Base-by-base conservation (phyloP, 169 alveolate species). In the Babesia ovis region DNA sequence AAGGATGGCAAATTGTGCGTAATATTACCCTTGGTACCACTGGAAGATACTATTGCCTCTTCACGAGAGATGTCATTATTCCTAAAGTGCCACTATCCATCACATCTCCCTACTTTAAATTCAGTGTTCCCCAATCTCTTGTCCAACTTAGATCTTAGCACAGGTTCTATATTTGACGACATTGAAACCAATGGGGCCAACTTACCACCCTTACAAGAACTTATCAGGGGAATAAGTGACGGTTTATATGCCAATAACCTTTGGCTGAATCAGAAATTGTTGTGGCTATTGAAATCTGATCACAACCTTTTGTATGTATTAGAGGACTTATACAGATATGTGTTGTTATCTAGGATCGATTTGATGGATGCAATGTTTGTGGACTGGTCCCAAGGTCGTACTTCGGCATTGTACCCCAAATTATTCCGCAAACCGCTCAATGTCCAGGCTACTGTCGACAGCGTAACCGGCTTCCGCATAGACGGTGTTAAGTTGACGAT, bases 301-400 rank as follows among this genome's bases (percentile, higher is more conserved):
- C 45, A 64, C 61, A 59, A 27, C 31, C 25, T 64, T 46, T 46
- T 64, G 12, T 59, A 64, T 20, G 25, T 64, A 5, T 6, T 64
- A 50, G 50, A 45, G 34, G 74, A 64, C 34, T 12, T 64, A 11
- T 8, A 64, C 51, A 1, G 74, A 12, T 64, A 16, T 29, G 74
- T 64, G 51, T 35, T 64, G 18, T 42, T 64, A 4, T 46, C 74
- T 1, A 27, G 74, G 32, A n/a, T 22, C 2, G 74, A 64, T 32
- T 4, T 64, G 51, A 43, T 64, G 74, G 74, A 37, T 2, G 37
- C 57, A 11, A 42, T 64, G 2, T 37, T 64, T 35, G 64, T 22
- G 0, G 64, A 64, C 4, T 64, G 74, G 74, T 35, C 50, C 6
- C 2, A 20, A 9, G 62, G 50, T 16, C n/a, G 61, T n/a, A 9